A percentile compares a stretch with the other conserved stretches of the same genome.
Evolutionary conservation across 805 yeast genomes (phyloP).

Genomic region (Naumovozyma dairenensis): DNA sequence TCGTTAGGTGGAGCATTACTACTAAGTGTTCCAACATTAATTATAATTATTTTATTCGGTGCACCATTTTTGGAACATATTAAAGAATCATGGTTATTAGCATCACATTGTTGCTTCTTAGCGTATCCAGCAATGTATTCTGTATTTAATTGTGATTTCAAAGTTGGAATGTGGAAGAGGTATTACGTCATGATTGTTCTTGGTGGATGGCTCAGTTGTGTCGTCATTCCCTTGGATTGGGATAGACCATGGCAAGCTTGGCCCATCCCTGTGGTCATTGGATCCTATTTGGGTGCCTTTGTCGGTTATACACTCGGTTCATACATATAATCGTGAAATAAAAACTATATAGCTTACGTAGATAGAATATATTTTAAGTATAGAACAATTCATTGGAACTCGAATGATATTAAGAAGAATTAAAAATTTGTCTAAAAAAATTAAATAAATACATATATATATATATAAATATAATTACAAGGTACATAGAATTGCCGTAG

Average conservation of each 20-base stretch:
- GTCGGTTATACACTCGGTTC: slow-evolving; percentile 43
- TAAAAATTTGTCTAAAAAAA: too few relatives aligned
- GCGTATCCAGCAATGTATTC: slow-evolving; percentile 56
- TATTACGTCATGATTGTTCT: slow-evolving; percentile 30
- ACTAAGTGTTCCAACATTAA: slow-evolving; percentile 19
- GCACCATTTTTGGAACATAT: slow-evolving; percentile 58
- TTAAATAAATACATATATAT: too few relatives aligned
- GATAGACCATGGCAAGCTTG: slow-evolving; percentile 94
- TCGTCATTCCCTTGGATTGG: slow-evolving; percentile 96
- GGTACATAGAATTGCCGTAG: too few relatives aligned
- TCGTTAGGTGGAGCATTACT: slow-evolving; percentile 18
- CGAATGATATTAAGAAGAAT: too few relatives aligned
- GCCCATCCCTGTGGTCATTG: slow-evolving; percentile 82
- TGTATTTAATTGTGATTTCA: slow-evolving; percentile 42
- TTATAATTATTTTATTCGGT: slow-evolving; percentile 55
- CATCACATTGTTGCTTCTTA: slow-evolving; percentile 53
- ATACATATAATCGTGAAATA: slow-evolving; percentile 12
- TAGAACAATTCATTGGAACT: too few relatives aligned
- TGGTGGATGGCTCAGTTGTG: slow-evolving; percentile 88
- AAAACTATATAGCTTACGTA: too few relatives aligned
- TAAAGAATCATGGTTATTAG: slow-evolving; percentile 47
- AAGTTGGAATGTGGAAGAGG: slow-evolving; percentile 35
- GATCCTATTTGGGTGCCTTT: slow-evolving; percentile 66
- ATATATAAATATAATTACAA: too few relatives aligned
- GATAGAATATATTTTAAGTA: too few relatives aligned